These are phyloP conservation scores for Phaeosphaeriaceae sp. DNA, from an alignment of 2,329 filamentous ascomycete genomes.

Conservation along the genomic window DNA sequence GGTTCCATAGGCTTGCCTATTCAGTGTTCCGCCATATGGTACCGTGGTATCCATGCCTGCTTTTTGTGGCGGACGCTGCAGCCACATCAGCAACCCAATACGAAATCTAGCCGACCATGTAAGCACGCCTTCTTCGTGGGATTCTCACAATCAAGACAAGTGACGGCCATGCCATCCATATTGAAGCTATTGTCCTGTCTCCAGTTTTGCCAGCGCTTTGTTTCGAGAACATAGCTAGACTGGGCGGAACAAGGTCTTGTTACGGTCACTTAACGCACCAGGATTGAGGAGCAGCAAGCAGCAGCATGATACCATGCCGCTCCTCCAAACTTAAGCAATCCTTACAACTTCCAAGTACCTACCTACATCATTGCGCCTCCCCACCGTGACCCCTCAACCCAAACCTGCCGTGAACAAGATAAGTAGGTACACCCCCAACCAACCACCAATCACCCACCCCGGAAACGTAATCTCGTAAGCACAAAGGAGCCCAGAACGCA, in stretches of 20 bases:
- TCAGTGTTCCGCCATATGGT: not conserved
- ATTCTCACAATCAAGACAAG: not conserved
- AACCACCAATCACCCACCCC: not conserved
- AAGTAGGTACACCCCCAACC: too few relatives aligned
- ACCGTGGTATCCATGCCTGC: constrained; percentile 7
- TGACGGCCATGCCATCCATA: not conserved
- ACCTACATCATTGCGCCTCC: too few relatives aligned
- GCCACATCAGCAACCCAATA: constrained; percentile 3
- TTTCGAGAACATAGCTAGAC: not conserved
- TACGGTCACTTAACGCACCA: not conserved
- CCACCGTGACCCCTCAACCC: too few relatives aligned
- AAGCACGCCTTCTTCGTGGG: constrained; percentile 1
- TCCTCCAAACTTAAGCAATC: too few relatives aligned
- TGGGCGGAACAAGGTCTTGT: constrained; percentile 3
- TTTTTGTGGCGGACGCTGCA: constrained; percentile 17
- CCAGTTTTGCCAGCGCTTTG: not conserved
- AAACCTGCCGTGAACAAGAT: too few relatives aligned
- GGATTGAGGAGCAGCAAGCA: too few relatives aligned
- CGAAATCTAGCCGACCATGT: too few relatives aligned
- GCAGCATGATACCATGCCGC: too few relatives aligned
- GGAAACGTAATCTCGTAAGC: constrained; percentile 7
- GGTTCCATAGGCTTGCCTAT: not conserved
- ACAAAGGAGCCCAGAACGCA: not conserved
- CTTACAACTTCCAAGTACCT: not conserved
- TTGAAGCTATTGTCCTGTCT: constrained; percentile 1